Percentiles rank a stretch among this genome's conserved stretches.
Conservation (phyloP, 495 filamentous ascomycete genomes). For the Haplographium delicatum region DNA sequence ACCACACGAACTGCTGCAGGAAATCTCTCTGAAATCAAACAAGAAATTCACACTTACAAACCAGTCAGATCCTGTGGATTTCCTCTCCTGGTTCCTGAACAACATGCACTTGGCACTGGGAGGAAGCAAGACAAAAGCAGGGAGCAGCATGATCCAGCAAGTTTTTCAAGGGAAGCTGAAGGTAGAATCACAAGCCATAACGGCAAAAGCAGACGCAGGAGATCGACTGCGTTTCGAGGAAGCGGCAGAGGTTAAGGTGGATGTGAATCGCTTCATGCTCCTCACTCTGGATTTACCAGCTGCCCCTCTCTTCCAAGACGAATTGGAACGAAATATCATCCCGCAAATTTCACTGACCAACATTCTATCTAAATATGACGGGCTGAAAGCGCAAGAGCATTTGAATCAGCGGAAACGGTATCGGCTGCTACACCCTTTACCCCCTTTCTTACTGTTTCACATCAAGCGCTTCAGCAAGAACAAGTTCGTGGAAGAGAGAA, state of each 20-base stretch:
- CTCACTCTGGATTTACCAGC: conserved; percentile 89
- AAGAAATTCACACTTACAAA: conserved; percentile 89
- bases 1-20: conserved; percentile 93
- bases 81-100: conserved; percentile 96
- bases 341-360: conserved; percentile 88
- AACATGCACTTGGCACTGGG: conserved; percentile 88
- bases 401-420: conserved; percentile 81
- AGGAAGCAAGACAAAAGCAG: conserved; percentile 80
- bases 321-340: conserved; percentile 86
- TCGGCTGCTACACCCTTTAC: conserved; percentile 85
- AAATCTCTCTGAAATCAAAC: conserved; percentile 81
- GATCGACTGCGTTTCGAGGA: conserved; percentile 94
- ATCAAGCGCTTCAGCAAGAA: conserved; percentile 96
- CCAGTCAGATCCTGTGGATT: conserved; percentile 94
- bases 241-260: conserved; percentile 70
- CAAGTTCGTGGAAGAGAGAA: conserved; percentile 92
- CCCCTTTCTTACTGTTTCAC: conserved; percentile 89
- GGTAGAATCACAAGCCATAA: conserved; percentile 91
- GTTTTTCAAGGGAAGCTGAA: conserved; percentile 91
- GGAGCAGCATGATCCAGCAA: conserved; percentile 74
- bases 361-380: conserved; percentile 92
- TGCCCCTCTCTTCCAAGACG: conserved; percentile 95
- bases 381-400: conserved; percentile 79
- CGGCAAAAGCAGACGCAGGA: conserved; percentile 78
- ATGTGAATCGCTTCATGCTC: conserved; percentile 75